These are phyloP conservation scores for Rhizopogon rudus DNA, from an alignment of 768 basidiomycete genomes.

Conservation along the genomic window DNA sequence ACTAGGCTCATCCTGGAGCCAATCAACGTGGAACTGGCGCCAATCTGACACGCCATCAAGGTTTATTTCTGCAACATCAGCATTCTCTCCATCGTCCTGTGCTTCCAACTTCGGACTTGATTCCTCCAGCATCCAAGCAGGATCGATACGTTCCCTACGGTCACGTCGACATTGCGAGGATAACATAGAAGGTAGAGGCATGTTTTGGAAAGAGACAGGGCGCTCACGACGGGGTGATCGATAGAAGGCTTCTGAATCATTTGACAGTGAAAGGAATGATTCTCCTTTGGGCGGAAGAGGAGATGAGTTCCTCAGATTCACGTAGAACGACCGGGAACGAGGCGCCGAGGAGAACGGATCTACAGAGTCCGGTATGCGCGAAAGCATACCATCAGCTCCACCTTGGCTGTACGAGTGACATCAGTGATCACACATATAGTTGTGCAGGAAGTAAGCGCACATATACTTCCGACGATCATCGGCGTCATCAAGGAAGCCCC, in stretches of 20 bases:
- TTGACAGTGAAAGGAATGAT: slow-evolving; percentile 38
- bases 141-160: slow-evolving; percentile 27
- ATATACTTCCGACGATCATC: slow-evolving; percentile 1
- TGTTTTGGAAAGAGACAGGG: slow-evolving; percentile 27
- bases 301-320: slow-evolving; percentile 30
- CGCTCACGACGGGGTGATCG: slow-evolving; percentile 22
- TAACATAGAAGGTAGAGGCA: slow-evolving; percentile 28
- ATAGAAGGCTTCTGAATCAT: slow-evolving; percentile 21
- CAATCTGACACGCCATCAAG: slow-evolving; percentile 33
- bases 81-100: slow-evolving; percentile 27
- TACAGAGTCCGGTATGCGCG: slow-evolving; percentile 10
- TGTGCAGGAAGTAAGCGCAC: slow-evolving; percentile 11
- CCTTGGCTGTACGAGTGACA: slow-evolving; percentile 5
- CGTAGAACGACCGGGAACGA: slow-evolving; percentile 40
- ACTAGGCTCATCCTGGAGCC: slow-evolving; percentile 18
- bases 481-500: background rate
- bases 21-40: slow-evolving; percentile 52
- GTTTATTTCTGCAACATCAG: slow-evolving; percentile 19
- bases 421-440: background rate
- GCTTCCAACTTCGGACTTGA: slow-evolving; percentile 22
- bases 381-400: background rate
- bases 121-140: slow-evolving; percentile 38
- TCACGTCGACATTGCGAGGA: slow-evolving; percentile 25
- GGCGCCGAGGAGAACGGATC: slow-evolving; percentile 40
- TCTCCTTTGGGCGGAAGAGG: slow-evolving; percentile 27